phyloP scores from a whole-genome alignment of 805 yeast species.

The Yamadazyma scolyti region DNA sequence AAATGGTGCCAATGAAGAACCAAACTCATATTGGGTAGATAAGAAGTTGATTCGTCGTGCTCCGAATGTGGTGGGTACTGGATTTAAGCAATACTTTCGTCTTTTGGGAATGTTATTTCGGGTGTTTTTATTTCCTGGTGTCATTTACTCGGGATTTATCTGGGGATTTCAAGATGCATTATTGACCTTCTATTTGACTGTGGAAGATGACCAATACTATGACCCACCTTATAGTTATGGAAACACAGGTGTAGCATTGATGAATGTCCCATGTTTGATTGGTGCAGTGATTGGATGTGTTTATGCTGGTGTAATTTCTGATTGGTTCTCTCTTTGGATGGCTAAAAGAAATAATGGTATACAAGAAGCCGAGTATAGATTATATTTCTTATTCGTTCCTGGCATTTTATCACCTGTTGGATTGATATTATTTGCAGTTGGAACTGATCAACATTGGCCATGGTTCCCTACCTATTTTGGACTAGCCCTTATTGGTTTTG shows the following conservation, averaged over 20 bases:
- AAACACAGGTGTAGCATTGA: conserved; percentile 32
- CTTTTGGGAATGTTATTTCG: conserved; percentile 29
- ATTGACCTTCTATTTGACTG: conserved; percentile 36
- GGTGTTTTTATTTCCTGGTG: conserved; percentile 35
- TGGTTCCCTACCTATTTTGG: conserved; percentile 39
- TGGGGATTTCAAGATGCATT: conserved; percentile 41
- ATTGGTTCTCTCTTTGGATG: conserved; percentile 32
- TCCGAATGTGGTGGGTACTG: conserved; percentile 32
- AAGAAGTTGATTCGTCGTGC: conserved; percentile 33
- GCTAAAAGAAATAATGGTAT: conserved; percentile 34
- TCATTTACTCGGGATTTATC: conserved; percentile 32
- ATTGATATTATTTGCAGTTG: conserved; percentile 34
- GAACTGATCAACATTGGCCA: conserved; percentile 32
- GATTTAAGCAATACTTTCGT: conserved; percentile 38
- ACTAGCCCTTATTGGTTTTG: conserved; percentile 33
- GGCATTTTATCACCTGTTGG: conserved; percentile 34
- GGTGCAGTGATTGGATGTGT: conserved; percentile 39
- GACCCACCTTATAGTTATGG: conserved; percentile 33
- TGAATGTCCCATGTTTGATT: conserved; percentile 38
- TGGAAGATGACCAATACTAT: conserved; percentile 33
- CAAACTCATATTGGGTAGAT: conserved; percentile 23
- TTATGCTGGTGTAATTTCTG: conserved; percentile 31
- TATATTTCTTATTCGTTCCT: conserved; percentile 31
- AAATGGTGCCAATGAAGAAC: conserved; percentile 25
- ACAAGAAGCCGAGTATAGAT: conserved; percentile 35